phyloP scores from a whole-genome alignment of 1,139 yeast genomes.

The Blastobotrys aristatus region DNA sequence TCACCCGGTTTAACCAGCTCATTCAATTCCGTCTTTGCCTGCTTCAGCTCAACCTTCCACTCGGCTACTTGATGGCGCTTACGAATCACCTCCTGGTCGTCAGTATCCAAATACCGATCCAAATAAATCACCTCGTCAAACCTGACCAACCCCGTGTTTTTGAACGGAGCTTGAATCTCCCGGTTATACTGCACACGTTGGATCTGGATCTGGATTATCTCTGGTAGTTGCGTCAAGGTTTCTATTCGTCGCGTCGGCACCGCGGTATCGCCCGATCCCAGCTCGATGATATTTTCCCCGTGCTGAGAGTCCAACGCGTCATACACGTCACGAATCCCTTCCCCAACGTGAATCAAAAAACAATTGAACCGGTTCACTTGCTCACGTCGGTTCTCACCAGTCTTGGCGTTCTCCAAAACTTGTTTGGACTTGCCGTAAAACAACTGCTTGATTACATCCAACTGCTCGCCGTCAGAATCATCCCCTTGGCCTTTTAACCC shows the following conservation, averaged over 20 bases:
- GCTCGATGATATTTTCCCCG: slow-evolving; percentile 68
- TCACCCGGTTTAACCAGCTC: slow-evolving; percentile 40
- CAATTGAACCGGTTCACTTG: slow-evolving; percentile 76
- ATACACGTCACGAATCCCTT: slow-evolving; percentile 81
- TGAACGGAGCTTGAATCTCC: slow-evolving; percentile 65
- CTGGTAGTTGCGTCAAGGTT: slow-evolving; percentile 68
- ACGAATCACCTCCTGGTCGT: slow-evolving; percentile 48
- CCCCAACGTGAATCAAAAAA: slow-evolving; percentile 68
- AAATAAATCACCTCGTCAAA: slow-evolving; percentile 72
- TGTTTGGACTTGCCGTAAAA: slow-evolving; percentile 75
- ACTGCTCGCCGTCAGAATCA: slow-evolving; percentile 69
- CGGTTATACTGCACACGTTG: slow-evolving; percentile 91
- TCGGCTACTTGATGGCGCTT: slow-evolving; percentile 56
- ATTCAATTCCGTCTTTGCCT: slow-evolving; percentile 42
- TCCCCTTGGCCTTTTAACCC: slow-evolving; percentile 69
- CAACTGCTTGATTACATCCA: slow-evolving; percentile 68
- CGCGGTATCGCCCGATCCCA: slow-evolving; percentile 47
- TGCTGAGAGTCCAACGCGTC: slow-evolving; percentile 86
- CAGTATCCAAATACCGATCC: slow-evolving; percentile 81
- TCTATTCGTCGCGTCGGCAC: slow-evolving; percentile 58
- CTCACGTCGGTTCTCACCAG: slow-evolving; percentile 42
- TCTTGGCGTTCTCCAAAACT: slow-evolving; percentile 38
- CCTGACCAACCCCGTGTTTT: slow-evolving; percentile 75
- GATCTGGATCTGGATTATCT: slow-evolving; percentile 81
- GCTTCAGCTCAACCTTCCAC: slow-evolving; percentile 56